phyloP scores from a whole-genome alignment of 352 stramenopile species.

The Globisporangium acanthophoron region DNA sequence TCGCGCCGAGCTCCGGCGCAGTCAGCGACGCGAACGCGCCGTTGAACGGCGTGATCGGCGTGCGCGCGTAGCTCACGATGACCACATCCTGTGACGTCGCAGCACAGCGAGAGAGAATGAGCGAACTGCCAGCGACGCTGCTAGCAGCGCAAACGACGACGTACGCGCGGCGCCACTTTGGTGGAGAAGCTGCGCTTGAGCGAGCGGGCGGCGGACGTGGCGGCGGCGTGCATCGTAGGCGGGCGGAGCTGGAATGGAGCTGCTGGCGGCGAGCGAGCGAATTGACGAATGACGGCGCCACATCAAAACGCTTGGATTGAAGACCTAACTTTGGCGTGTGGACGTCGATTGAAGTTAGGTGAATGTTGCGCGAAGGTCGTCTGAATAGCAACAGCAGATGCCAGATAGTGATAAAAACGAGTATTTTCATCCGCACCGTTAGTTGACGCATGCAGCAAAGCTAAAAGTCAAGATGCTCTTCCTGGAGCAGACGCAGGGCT shows the following conservation, averaged over 20 bases:
- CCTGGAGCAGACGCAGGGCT: slow-evolving; percentile 77
- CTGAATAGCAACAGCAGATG: background rate
- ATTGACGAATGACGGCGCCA: background rate
- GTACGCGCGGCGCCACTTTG: slow-evolving; percentile 28
- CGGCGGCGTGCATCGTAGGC: slow-evolving; percentile 20
- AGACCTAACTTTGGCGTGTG: background rate
- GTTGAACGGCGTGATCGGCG: slow-evolving; percentile 95
- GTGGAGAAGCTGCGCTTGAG: slow-evolving; percentile 41
- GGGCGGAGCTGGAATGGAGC: background rate
- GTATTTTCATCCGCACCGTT: background rate
- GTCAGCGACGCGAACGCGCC: slow-evolving; percentile 86
- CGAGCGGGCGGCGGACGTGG: slow-evolving; percentile 19
- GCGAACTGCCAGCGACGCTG: background rate
- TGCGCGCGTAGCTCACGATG: slow-evolving; percentile 94
- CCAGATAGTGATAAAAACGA: background rate
- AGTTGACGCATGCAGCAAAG: slow-evolving; percentile 5
- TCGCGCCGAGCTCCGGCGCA: slow-evolving; percentile 89
- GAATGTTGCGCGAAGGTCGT: slow-evolving; percentile 5
- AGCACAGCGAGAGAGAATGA: slow-evolving; percentile 1
- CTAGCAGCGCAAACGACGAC: slow-evolving; percentile 1
- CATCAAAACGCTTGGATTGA: background rate
- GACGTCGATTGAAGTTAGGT: background rate
- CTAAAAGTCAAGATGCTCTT: slow-evolving; percentile 46
- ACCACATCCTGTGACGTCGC: slow-evolving; percentile 73
- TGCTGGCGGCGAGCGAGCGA: background rate